These are phyloP conservation scores for Cronartium quercuum DNA, from an alignment of 1,284 basidiomycete genomes.

Conservation along the genomic window DNA sequence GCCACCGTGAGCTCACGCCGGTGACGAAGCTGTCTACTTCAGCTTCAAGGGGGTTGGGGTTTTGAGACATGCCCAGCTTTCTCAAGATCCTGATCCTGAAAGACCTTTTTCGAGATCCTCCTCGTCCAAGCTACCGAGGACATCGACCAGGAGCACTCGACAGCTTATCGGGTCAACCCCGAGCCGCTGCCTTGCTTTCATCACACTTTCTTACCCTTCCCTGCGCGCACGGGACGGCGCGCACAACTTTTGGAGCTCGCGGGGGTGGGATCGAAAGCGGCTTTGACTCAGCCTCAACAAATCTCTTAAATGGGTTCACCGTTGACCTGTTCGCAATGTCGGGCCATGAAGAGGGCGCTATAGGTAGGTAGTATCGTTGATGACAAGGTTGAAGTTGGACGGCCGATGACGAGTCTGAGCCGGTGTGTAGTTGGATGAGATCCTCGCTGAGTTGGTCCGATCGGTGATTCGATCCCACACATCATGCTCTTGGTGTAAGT, in stretches of 20 bases:
- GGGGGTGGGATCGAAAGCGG: slow-evolving; percentile 56
- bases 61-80: slow-evolving; percentile 56
- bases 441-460: slow-evolving; percentile 68
- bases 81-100: slow-evolving; percentile 38
- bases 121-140: slow-evolving; percentile 40
- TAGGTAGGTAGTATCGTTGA: slow-evolving; percentile 66
- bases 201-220: slow-evolving; percentile 66
- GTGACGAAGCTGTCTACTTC: slow-evolving; percentile 54
- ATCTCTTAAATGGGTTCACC: slow-evolving; percentile 55
- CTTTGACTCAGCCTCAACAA: slow-evolving; percentile 53
- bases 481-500: slow-evolving; percentile 38
- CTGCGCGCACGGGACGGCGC: slow-evolving; percentile 50
- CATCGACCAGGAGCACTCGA: slow-evolving; percentile 41
- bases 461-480: slow-evolving; percentile 25
- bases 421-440: slow-evolving; percentile 68
- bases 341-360: slow-evolving; percentile 65
- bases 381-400: slow-evolving; percentile 67
- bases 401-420: slow-evolving; percentile 73
- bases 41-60: slow-evolving; percentile 73
- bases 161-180: slow-evolving; percentile 51
- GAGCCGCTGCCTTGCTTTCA: slow-evolving; percentile 75
- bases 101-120: slow-evolving; percentile 33
- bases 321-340: slow-evolving; percentile 59
- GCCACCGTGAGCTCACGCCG: slow-evolving; percentile 5
- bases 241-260: slow-evolving; percentile 55